Evolutionary conservation across 331 rosid genomes (phyloP), one percentile per base, ranked within the genome.

Genomic region (Quercus tomentella): DNA sequence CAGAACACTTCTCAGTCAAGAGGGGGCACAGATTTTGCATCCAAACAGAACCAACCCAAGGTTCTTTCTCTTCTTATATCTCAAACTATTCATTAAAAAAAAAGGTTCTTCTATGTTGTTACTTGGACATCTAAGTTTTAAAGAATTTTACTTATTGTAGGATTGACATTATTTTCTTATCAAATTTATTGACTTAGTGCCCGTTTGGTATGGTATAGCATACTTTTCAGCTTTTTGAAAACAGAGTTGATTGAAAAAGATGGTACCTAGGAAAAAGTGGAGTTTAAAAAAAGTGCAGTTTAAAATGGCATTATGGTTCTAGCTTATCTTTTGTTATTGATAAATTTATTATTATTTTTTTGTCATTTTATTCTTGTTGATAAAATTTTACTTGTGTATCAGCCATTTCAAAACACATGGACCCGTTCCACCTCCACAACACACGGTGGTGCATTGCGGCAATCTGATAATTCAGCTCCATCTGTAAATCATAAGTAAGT

Each of bases 361-460:
- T 35, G 54, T 52, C 54, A 20, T 57, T 72, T 76, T 73, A 35
- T 54, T 30, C 23, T 60, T 78, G 37, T 78, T 87, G 57, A 77
- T 74, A 22, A 76, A 61, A 37, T 75, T 70, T 85, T 83, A 35
- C 81, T 72, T 70, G 31, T 81, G 78, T 73, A 65, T 77, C 90
- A 94, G 97, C 91, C 93, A 69, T 89, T 90, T 60, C 90, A 92
- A 62, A 94, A 94, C 86, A 91, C 90, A 82, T 94, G 98, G 98
- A 84, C 52, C 79, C 97, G 97, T 51, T 57, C 85, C 69, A 83
- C 91, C 60, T 35, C 94, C 74, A 62, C 80, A 7, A 74, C 88
- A 12, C 83, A 81, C 60, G 67, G 31, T 49, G 81, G 74, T 31
- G 68, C 77, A 70, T 57, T 88, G 15, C 85, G 82, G 12, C 84